phyloP scores from a whole-genome alignment of 441 rosid genomes.

The Corymbia calophylla region DNA sequence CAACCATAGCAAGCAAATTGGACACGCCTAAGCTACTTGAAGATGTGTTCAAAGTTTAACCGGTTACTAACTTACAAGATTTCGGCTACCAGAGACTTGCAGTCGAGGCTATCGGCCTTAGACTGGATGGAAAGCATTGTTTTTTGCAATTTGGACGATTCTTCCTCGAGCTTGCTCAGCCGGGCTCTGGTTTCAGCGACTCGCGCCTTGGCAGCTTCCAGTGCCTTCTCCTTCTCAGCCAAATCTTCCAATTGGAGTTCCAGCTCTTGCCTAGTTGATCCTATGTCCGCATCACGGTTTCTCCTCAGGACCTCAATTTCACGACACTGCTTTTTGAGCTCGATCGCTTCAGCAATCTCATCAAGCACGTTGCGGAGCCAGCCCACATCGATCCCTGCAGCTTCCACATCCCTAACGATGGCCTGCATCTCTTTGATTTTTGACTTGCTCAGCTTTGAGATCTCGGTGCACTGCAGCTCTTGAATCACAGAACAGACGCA shows the following conservation, averaged over 20 bases:
- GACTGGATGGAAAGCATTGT: conserved; percentile 7
- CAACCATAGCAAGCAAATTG: neutral
- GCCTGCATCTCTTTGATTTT: conserved; percentile 58
- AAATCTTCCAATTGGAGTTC: conserved; percentile 35
- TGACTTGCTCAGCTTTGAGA: conserved; percentile 35
- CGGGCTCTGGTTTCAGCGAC: conserved; percentile 22
- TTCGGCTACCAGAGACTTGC: conserved; percentile 17
- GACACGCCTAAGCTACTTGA: neutral
- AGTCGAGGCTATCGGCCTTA: neutral
- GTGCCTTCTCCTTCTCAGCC: conserved; percentile 26
- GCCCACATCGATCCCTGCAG: conserved; percentile 45
- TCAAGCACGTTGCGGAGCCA: conserved; percentile 50
- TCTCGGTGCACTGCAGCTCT: conserved; percentile 44
- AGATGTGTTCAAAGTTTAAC: neutral
- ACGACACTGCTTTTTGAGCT: conserved; percentile 23
- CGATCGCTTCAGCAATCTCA: conserved; percentile 40
- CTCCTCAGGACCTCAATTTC: conserved; percentile 29
- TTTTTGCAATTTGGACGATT: conserved; percentile 18
- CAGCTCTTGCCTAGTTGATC: conserved; percentile 33
- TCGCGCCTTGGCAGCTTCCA: conserved; percentile 10
- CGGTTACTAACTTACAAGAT: neutral
- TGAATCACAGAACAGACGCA: conserved; percentile 61
- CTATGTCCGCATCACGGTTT: conserved; percentile 18
- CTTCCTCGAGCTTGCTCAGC: conserved; percentile 22
- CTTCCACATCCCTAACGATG: conserved; percentile 60